Base-by-base conservation (phyloP, 257 asterid genomes). In the Fraxinus quadrangulata region DNA sequence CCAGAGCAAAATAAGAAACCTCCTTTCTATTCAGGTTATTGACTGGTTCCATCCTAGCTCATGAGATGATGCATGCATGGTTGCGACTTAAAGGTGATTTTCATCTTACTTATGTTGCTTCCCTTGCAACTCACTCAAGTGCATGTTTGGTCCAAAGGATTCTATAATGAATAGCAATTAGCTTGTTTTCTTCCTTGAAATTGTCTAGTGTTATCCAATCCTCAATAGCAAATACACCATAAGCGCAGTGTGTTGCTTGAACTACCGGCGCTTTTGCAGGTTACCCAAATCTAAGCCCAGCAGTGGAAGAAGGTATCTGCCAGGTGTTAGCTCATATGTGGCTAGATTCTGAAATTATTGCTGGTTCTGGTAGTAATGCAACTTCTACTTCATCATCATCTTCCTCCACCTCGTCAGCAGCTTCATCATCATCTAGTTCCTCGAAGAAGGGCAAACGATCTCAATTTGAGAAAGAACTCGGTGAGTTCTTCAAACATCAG, bases 21-120 rank as follows among this genome's bases (percentile, higher is more conserved):
- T 40, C 67, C 24, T 19, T 9, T 26, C 34, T 0, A 26, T 83
- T 45, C 72, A 96, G 99, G 91, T 83, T 95, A 76, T 82, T 95
- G 84, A 96, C 97, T 5, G 99, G 99, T 1, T 92, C 98, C 61
- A 96, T 96, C 85, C 82, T 96, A 74, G 99, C 99, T 84, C 99
- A 96, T 76, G 99, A 96, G 81, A 93, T 93, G 99, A 96, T 96
- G 99, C 99, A 96, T 70, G 99, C 99, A 26, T 96, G 98, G 97
- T 84, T 96, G n/a, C 81, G 99, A 47, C 97, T 96, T 66, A 91
- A 89, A 81, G 99, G 99, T 95, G 74, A 78, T 77, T 73, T 71
- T 42, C 71, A 23, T 75, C 42, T 37, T 37, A 37, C 23, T 30
- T 72, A 13, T 13, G 6, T 45, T 45, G 17, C 54, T 45, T 45